Base-by-base conservation (phyloP, 495 filamentous ascomycete species). In the Penicillium paradoxum region DNA sequence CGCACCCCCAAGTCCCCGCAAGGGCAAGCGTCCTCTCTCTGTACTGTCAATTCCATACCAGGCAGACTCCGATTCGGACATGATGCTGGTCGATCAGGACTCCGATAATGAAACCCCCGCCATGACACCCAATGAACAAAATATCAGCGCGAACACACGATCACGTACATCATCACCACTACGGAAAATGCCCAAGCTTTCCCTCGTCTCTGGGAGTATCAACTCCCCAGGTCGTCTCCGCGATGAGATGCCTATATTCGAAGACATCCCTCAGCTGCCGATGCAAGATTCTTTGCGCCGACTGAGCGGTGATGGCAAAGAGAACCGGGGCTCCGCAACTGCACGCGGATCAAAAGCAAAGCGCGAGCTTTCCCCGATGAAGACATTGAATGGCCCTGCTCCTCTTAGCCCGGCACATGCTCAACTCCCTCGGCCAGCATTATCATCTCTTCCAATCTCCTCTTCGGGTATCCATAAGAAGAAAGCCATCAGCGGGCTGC, bases 1-100 rank as follows among this genome's bases (percentile, higher is more conserved):
- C 6, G 45, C 60, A 37, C 59, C 63, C 11, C 64, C 65, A 15
- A 68, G 56, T 25, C 65, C 71, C 14, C 63, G 71, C 41, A 72
- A 72, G 33, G 64, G 65, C n/a, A 73, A 71, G 58, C 63, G 76
- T n/a, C 67, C 73, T n/a, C 53, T 77, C 44, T 66, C 72, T 49
- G 62, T 76, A 43, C 55, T 75, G 33, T 60, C 68, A 32, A 54
- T 65, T n/a, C 56, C 66, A 4, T 55, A 61, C 32, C 54, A 62
- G 6, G 59, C 63, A 42, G 63, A 66, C 15, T 40, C 51, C 11
- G 60, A 65, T 21, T 49, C 37, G 7, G 60, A 66, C 4, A 53
- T 62, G 57, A 58, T 66, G 53, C 53, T 64, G 18, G 38, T 70
- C 4, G 70, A 73, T 41, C 43, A 55, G 19, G 70, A 73, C 40